Evolutionary conservation across 352 stramenopile genomes (phyloP).

Genomic region (Phytophthora hibernalis): DNA sequence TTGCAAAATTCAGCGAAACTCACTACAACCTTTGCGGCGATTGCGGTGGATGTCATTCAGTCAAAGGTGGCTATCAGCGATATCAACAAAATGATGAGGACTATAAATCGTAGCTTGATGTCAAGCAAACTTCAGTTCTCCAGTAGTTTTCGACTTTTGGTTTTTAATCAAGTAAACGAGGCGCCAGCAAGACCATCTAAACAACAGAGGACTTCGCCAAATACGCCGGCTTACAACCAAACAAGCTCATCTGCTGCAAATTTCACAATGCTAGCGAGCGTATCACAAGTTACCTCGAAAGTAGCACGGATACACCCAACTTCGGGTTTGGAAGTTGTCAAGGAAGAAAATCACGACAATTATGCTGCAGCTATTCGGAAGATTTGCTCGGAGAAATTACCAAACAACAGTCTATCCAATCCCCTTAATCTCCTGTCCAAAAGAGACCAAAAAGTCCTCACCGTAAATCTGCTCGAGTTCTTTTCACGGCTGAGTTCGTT

Average conservation of each 20-base stretch:
- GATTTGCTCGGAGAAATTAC: background rate
- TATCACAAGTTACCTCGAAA: background rate
- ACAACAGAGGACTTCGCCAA: too few species aligned
- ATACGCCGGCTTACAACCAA: too few species aligned
- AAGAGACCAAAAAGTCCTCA: constrained; percentile 4
- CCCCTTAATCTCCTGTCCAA: too few species aligned
- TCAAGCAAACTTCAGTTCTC: background rate
- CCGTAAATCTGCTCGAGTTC: constrained; percentile 3
- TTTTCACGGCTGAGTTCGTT: constrained; percentile 7
- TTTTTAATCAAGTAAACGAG: background rate
- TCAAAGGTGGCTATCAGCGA: background rate
- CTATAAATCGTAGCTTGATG: background rate
- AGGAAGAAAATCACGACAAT: background rate
- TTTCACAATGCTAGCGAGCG: background rate
- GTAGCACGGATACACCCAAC: background rate
- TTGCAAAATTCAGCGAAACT: constrained; percentile 3
- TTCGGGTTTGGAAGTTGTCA: background rate
- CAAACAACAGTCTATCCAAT: background rate
- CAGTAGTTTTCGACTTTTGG: background rate
- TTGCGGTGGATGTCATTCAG: constrained; percentile 4
- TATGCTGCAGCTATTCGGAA: background rate
- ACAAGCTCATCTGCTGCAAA: background rate
- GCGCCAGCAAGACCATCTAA: too few species aligned
- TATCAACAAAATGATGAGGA: constrained; percentile 7
- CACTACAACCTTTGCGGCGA: background rate